These are phyloP conservation scores for Phyllosticta ampelicida DNA, from an alignment of 2,329 filamentous ascomycete species.

Conservation along the genomic window DNA sequence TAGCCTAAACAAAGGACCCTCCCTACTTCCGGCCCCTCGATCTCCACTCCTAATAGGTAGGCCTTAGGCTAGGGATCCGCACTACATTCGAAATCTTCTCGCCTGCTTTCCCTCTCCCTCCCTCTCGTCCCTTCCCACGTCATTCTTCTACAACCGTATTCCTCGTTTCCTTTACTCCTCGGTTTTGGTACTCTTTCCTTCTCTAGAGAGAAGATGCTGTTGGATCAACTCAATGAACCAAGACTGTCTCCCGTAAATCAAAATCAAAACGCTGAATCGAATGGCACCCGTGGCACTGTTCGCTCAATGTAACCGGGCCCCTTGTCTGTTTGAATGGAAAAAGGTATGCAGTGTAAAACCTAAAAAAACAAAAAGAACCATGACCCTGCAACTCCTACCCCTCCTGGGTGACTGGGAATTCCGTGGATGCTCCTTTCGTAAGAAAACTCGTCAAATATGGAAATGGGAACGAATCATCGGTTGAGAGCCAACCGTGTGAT, in stretches of 20 bases:
- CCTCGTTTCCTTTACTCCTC: too few species aligned
- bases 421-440: slow-evolving; percentile 8
- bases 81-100: too few species aligned
- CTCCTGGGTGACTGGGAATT: not conserved
- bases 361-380: not conserved
- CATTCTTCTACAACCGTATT: too few species aligned
- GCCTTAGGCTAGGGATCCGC: too few species aligned
- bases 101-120: too few species aligned
- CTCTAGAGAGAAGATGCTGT: not conserved
- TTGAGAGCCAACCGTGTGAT: too few species aligned
- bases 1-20: too few species aligned
- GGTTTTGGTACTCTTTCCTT: too few species aligned
- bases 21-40: too few species aligned
- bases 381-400: not conserved
- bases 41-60: too few species aligned
- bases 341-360: not conserved
- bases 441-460: not conserved
- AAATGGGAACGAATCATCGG: too few species aligned
- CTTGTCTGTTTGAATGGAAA: not conserved
- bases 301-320: not conserved
- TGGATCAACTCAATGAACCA: not conserved
- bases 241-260: not conserved
- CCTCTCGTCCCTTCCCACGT: too few species aligned
- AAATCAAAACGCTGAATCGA: not conserved
- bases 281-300: not conserved